Evolutionary conservation across 306 rosid genomes (phyloP).

Genomic region (Malus orientalis): DNA sequence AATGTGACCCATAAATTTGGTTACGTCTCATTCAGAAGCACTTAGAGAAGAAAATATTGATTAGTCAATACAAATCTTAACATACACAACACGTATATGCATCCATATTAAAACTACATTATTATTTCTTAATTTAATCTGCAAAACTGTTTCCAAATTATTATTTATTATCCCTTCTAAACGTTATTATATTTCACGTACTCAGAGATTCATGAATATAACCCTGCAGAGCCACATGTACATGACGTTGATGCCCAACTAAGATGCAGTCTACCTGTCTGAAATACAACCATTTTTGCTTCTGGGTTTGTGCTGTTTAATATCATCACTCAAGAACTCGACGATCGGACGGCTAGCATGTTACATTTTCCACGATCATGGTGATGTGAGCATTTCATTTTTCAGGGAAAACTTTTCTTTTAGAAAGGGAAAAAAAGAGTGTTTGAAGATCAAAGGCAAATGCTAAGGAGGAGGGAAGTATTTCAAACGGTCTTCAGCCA

Average conservation of each 20-base stretch:
- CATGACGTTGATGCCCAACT: constrained; percentile 18
- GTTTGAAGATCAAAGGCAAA: constrained; percentile 12
- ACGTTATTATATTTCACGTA: neutral
- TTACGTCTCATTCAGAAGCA: neutral
- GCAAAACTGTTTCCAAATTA: neutral
- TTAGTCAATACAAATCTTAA: neutral
- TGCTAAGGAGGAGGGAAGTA: constrained; percentile 64
- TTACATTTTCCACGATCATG: constrained; percentile 9
- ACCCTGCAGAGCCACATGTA: neutral
- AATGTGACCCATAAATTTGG: neutral
- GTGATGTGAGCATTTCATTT: constrained; percentile 2
- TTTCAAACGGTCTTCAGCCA: constrained; percentile 36
- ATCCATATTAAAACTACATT: neutral
- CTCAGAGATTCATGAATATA: neutral
- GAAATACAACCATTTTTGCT: constrained; percentile 26
- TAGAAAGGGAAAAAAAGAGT: constrained; percentile 5
- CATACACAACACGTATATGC: neutral
- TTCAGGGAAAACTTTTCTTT: constrained; percentile 26
- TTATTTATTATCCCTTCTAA: neutral
- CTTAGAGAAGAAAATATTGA: too few relatives aligned
- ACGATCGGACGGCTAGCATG: neutral
- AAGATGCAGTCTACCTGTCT: neutral
- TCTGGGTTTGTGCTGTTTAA: constrained; percentile 17
- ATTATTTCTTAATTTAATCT: neutral
- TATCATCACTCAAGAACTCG: neutral